These are phyloP conservation scores for Chalciporus sp. DNA, from an alignment of 1,284 basidiomycete genomes.

Conservation along the genomic window DNA sequence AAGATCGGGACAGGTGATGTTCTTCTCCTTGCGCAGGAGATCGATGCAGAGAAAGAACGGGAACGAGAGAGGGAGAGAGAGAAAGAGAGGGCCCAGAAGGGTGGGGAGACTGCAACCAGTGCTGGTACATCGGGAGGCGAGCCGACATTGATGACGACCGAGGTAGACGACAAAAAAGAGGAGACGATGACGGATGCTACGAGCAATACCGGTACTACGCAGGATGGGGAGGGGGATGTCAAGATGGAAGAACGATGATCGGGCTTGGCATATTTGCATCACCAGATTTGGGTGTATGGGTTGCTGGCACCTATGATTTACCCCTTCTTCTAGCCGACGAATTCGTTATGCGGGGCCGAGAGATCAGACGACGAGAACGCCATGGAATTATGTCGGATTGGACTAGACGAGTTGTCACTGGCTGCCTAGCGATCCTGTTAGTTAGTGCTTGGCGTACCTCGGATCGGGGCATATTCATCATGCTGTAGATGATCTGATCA, in stretches of 20 bases:
- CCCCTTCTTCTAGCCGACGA: background rate
- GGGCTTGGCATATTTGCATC: background rate
- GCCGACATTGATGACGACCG: constrained; percentile 1
- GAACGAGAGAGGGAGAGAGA: constrained; percentile 39
- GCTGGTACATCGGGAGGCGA: constrained; percentile 16
- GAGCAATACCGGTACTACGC: constrained; percentile 9
- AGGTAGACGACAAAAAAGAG: constrained; percentile 20
- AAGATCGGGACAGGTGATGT: constrained; percentile 80
- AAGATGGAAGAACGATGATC: constrained; percentile 52
- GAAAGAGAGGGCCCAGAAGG: constrained; percentile 36
- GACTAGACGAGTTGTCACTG: background rate
- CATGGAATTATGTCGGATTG: background rate
- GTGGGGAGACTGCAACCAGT: constrained; percentile 34
- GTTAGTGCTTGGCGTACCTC: background rate
- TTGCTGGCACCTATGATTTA: background rate
- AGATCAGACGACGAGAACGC: background rate
- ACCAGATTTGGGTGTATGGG: background rate
- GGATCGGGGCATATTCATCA: background rate
- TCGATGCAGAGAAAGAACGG: constrained; percentile 60
- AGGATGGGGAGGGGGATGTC: constrained; percentile 50
- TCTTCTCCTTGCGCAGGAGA: constrained; percentile 61
- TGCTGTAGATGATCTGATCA: constrained; percentile 7
- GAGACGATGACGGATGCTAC: constrained; percentile 2
- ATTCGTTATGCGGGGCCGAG: background rate
- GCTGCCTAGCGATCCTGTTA: background rate